Evolutionary conservation across 2,329 filamentous ascomycete species (phyloP).

Genomic region (Cercospora janseana): DNA sequence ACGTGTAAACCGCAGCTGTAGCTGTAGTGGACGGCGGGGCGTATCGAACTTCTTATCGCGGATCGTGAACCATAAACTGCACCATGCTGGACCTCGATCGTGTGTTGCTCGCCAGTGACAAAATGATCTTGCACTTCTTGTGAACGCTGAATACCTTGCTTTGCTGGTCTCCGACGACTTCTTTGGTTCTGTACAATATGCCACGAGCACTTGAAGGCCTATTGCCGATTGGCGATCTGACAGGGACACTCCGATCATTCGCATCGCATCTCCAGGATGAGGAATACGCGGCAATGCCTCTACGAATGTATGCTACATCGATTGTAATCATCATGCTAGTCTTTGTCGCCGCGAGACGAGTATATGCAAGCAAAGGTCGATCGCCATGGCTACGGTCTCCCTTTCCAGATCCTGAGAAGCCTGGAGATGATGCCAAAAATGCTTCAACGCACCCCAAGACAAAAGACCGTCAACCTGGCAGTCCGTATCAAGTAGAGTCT

Average conservation of each 20-base stretch:
- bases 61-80: conserved; percentile 1
- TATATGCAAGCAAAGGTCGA: background rate
- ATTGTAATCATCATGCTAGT: background rate
- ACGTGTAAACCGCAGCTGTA: conserved; percentile 3
- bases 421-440: conserved; percentile 27
- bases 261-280: too few species aligned
- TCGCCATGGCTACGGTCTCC: conserved; percentile 16
- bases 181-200: too few species aligned
- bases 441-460: conserved; percentile 35
- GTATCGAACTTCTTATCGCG: conserved; percentile 14
- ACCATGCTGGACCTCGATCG: background rate
- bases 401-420: conserved; percentile 50
- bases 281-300: too few species aligned
- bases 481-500: conserved; percentile 37
- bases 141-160: too few species aligned
- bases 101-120: background rate
- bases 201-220: too few species aligned
- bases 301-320: too few species aligned
- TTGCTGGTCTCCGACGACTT: too few species aligned
- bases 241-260: too few species aligned
- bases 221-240: too few species aligned
- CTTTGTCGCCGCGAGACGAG: background rate
- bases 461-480: conserved; percentile 46
- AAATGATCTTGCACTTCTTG: background rate
- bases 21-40: background rate